A percentile compares a stretch with the other conserved stretches of the same genome.
Conservation (phyloP, 371 early-diverging fungal genomes). For the Chytridiales sp. region DNA sequence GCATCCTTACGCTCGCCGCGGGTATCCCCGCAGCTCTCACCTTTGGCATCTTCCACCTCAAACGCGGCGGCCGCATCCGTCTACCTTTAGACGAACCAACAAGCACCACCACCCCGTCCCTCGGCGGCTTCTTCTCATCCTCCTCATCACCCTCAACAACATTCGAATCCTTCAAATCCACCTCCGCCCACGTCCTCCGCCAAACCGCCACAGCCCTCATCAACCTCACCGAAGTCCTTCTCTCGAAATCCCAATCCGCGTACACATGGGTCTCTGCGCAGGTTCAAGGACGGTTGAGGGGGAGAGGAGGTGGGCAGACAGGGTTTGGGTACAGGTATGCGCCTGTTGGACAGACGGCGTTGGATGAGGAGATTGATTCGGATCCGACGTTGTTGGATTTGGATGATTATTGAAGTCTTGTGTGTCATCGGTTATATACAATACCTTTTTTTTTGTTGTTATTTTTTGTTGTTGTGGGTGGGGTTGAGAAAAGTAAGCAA, state of each 20-base stretch:
- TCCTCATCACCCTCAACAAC: too few relatives aligned
- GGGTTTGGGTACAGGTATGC: too few relatives aligned
- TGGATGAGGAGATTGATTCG: slow-evolving; percentile 23
- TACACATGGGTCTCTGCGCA: slow-evolving; percentile 16
- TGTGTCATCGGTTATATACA: too few relatives aligned
- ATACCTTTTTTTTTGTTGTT: too few relatives aligned
- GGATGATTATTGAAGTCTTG: slow-evolving; percentile 20
- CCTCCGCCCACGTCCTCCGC: background rate
- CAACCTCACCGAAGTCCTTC: background rate
- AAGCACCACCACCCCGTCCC: background rate
- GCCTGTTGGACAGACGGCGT: slow-evolving; percentile 18
- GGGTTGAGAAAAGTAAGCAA: too few relatives aligned
- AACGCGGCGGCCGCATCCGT: slow-evolving; percentile 28
- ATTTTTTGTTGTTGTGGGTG: too few relatives aligned
- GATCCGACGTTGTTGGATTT: slow-evolving; percentile 23
- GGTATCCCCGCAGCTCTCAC: slow-evolving; percentile 28
- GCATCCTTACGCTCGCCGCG: slow-evolving; percentile 24
- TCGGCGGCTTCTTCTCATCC: background rate
- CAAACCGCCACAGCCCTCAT: background rate
- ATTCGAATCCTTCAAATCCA: too few relatives aligned
- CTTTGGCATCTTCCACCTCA: slow-evolving; percentile 13
- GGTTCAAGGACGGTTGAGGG: background rate
- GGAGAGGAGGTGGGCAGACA: slow-evolving; percentile 4
- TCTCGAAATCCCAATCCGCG: background rate
- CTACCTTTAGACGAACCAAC: slow-evolving; percentile 12